Base-by-base conservation (phyloP, 345 rosid species). In the Syzygium jambos region DNA sequence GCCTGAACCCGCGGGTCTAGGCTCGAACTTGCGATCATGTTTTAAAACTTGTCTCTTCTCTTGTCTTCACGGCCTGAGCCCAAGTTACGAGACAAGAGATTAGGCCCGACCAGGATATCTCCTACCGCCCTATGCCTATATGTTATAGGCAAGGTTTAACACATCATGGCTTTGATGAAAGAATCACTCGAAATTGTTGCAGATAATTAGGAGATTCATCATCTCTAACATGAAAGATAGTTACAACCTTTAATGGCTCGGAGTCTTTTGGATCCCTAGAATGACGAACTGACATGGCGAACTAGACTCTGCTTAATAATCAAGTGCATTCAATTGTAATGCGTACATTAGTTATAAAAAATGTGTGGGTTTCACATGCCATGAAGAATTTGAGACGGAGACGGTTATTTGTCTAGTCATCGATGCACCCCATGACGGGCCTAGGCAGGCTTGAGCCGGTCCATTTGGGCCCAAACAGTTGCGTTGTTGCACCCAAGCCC, bases 401-500 rank as follows among this genome's bases (percentile, higher is more conserved):
- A 14, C 53, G 53, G 53, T 52, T 52, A 52, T 52, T 52, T 12
- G 13, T 52, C 17, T 52, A 52, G 53, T 52, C 53, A 52, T 52
- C 53, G 13, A 61, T 8, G 6, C 73, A n/a, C 34, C 73, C 16
- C 73, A 61, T 6, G 4, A 61, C 9, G 9, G 73, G 34, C 9
- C 19, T 30, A 13, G 73, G 34, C 4, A 3, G 34, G 73, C 73
- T 27, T 61, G 73, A n/a, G 73, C 9, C 14, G 8, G 73, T 61
- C 34, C 17, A n/a, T 30, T n/a, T 61, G 34, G 73, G 34, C 34
- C 73, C 34, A 61, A 61, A n/a, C 9, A 61, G 30, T 59, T 59
- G 30, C 16, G 0, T 11, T 59, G 30, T 11, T 2, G 9, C n/a
- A 30, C 73, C 30, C 34, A 27, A n/a, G 73, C 73, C 19, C 34